These are phyloP conservation scores for Leccinum subrobustum DNA, from an alignment of 1,284 basidiomycete genomes.

Conservation along the genomic window DNA sequence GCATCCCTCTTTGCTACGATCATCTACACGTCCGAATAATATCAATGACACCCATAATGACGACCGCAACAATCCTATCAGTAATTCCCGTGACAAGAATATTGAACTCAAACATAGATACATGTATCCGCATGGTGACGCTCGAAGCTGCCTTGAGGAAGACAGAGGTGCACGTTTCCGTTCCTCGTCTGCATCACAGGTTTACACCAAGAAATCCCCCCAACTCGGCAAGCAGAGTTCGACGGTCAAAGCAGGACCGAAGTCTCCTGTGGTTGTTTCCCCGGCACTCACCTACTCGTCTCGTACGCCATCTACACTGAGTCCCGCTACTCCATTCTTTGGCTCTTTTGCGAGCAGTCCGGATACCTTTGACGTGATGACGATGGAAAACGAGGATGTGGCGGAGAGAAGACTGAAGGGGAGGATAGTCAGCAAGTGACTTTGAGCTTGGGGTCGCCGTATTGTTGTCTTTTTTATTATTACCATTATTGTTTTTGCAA, in stretches of 20 bases:
- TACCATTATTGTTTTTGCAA: constrained; percentile 3
- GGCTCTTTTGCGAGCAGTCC: constrained; percentile 30
- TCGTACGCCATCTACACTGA: constrained; percentile 57
- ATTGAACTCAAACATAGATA: constrained; percentile 15
- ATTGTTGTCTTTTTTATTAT: constrained; percentile 4
- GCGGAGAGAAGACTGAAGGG: constrained; percentile 27
- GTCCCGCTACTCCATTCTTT: constrained; percentile 62
- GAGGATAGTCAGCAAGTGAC: constrained; percentile 20
- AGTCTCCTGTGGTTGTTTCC: constrained; percentile 49
- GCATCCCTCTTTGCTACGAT: constrained; percentile 21
- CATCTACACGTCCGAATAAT: constrained; percentile 13
- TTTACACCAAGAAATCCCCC: constrained; percentile 16
- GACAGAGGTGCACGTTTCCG: constrained; percentile 7
- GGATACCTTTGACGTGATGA: constrained; percentile 29
- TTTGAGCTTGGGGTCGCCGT: background rate
- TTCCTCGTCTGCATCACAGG: constrained; percentile 13
- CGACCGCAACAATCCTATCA: constrained; percentile 7
- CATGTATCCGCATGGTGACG: constrained; percentile 19
- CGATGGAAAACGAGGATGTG: constrained; percentile 23
- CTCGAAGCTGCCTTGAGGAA: constrained; percentile 4
- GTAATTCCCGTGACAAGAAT: constrained; percentile 9
- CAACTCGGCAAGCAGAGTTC: constrained; percentile 13
- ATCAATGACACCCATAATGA: background rate
- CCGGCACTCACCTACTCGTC: constrained; percentile 62
- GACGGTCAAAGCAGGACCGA: constrained; percentile 20